phyloP scores from a whole-genome alignment of 495 filamentous ascomycete genomes.

The Penicillium diatomitis region DNA sequence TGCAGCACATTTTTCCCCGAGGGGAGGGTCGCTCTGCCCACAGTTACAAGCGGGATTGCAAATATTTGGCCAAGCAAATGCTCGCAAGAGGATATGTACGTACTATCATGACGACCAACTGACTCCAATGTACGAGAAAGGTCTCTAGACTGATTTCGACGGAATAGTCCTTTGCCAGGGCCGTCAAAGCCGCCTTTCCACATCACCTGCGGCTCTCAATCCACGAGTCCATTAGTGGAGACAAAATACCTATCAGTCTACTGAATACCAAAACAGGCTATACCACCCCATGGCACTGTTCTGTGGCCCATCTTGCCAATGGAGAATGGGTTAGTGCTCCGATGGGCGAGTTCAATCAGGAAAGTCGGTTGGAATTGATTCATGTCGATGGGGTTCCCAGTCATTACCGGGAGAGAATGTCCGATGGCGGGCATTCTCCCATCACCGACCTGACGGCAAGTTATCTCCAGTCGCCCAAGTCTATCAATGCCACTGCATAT shows the following conservation, averaged over 20 bases:
- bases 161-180: slow-evolving; percentile 2
- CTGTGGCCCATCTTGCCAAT: slow-evolving; percentile 2
- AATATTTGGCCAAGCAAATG: slow-evolving; percentile 5
- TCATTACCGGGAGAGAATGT: slow-evolving; percentile 2
- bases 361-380: slow-evolving; percentile 1
- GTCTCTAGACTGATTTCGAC: background rate
- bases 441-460: slow-evolving; percentile 1
- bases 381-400: slow-evolving; percentile 1
- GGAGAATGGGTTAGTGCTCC: slow-evolving; percentile 1
- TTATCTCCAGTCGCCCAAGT: slow-evolving; percentile 2
- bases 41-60: slow-evolving; percentile 5
- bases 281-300: slow-evolving; percentile 6
- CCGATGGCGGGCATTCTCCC: background rate
- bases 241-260: slow-evolving; percentile 5
- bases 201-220: slow-evolving; percentile 4
- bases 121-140: background rate
- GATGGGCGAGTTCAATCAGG: slow-evolving; percentile 3
- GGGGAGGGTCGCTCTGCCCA: slow-evolving; percentile 1
- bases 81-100: slow-evolving; percentile 5
- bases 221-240: slow-evolving; percentile 2
- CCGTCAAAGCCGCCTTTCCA: slow-evolving; percentile 1
- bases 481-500: slow-evolving; percentile 1
- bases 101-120: background rate
- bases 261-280: slow-evolving; percentile 2
- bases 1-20: slow-evolving; percentile 4